Evolutionary conservation across 164 flowering plant species (phyloP).

Genomic region (Sextonia rubra): DNA sequence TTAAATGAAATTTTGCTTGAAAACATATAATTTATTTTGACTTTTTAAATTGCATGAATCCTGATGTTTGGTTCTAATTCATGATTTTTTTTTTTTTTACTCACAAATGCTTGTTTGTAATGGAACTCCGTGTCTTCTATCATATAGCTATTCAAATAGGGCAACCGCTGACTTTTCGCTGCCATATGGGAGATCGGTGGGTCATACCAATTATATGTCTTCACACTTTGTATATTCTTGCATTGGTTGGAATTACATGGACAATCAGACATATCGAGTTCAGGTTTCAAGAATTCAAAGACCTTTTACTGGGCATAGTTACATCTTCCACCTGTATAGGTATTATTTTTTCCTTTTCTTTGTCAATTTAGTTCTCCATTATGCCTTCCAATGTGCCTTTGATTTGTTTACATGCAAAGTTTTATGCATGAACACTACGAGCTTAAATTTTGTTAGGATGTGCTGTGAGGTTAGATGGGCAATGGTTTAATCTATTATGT

Average conservation of each 20-base stretch:
- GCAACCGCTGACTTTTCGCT: constrained; percentile 52
- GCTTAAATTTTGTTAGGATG: neutral
- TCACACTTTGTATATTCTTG: constrained; percentile 51
- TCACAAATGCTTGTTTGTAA: neutral
- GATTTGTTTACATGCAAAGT: neutral
- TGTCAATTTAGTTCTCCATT: neutral
- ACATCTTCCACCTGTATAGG: constrained; percentile 54
- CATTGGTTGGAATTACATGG: constrained; percentile 52
- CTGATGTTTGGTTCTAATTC: no score
- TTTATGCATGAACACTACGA: neutral
- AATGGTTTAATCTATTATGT: neutral
- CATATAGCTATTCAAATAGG: constrained; percentile 56
- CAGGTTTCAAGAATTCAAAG: constrained; percentile 76
- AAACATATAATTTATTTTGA: no score
- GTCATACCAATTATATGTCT: constrained; percentile 46
- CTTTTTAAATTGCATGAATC: no score
- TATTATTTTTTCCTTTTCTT: constrained; percentile 17
- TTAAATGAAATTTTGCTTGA: no score
- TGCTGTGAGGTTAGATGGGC: neutral
- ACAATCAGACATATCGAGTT: constrained; percentile 72
- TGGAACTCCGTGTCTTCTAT: constrained; percentile 10
- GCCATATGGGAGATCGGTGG: constrained; percentile 63
- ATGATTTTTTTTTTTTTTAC: neutral
- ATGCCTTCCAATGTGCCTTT: neutral
- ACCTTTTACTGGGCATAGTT: constrained; percentile 66